Conservation (phyloP, 805 yeast species). For the Metschnikowia lachancei region DNA sequence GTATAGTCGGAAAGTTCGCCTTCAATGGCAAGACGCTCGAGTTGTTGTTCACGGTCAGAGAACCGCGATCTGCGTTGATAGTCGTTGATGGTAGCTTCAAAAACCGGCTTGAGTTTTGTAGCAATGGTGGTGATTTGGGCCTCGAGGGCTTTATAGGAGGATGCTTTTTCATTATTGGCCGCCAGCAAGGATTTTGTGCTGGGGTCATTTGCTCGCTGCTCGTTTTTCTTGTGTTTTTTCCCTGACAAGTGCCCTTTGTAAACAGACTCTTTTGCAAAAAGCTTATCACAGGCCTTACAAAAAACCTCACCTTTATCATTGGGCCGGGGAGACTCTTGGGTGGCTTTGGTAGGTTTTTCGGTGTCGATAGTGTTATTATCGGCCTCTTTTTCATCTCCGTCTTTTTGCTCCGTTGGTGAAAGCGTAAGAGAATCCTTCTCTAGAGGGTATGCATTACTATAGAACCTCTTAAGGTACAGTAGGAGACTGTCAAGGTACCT, state of each 20-base stretch:
- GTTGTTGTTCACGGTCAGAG: conserved; percentile 64
- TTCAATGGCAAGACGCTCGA: conserved; percentile 46
- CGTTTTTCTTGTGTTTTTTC: conserved; percentile 66
- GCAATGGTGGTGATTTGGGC: conserved; percentile 38
- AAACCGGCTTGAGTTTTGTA: conserved; percentile 36
- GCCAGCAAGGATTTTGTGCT: neutral
- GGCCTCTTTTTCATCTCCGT: no score
- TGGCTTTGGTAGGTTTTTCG: neutral
- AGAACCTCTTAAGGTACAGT: conserved; percentile 50
- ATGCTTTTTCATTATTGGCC: neutral
- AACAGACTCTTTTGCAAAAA: conserved; percentile 62
- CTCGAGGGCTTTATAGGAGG: conserved; percentile 26
- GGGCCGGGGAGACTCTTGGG: conserved; percentile 15
- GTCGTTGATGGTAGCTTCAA: conserved; percentile 54
- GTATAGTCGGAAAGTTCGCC: conserved; percentile 42
- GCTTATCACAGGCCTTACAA: conserved; percentile 64
- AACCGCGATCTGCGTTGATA: conserved; percentile 64
- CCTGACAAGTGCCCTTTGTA: conserved; percentile 69
- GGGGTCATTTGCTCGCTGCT: neutral
- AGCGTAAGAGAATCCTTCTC: neutral
- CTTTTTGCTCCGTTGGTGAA: no score
- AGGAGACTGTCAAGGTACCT: conserved; percentile 46
- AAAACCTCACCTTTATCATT: conserved; percentile 33
- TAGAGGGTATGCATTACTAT: conserved; percentile 35
- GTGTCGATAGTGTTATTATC: no score